phyloP scores from a whole-genome alignment of 805 yeast species.

The Saturnispora hagleri region DNA sequence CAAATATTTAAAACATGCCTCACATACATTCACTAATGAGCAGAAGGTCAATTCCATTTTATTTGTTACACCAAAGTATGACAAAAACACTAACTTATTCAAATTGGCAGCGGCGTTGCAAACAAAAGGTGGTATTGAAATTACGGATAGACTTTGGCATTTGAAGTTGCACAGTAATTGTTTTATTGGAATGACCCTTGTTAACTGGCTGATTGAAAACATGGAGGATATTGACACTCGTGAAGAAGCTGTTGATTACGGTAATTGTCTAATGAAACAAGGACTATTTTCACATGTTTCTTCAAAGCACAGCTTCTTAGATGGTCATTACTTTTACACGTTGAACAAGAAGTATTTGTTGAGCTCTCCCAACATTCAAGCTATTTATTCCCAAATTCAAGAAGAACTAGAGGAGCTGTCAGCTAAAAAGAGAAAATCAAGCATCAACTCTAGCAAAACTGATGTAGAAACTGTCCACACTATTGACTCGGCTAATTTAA shows the following conservation, averaged over 20 bases:
- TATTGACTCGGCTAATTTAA: neutral
- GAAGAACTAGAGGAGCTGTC: neutral
- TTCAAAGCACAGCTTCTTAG: slow-evolving; percentile 71
- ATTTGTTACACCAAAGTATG: slow-evolving; percentile 29
- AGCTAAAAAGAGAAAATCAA: slow-evolving; percentile 1
- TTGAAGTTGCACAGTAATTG: slow-evolving; percentile 68
- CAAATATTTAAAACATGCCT: slow-evolving; percentile 40
- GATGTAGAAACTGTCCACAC: slow-evolving; percentile 2
- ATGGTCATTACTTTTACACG: slow-evolving; percentile 88
- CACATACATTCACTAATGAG: slow-evolving; percentile 7
- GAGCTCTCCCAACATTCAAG: slow-evolving; percentile 3
- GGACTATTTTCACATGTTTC: slow-evolving; percentile 78
- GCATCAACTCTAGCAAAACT: slow-evolving; percentile 3
- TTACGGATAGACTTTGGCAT: slow-evolving; percentile 87
- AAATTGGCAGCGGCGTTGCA: slow-evolving; percentile 61
- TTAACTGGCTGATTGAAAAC: slow-evolving; percentile 72
- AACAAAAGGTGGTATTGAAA: slow-evolving; percentile 49
- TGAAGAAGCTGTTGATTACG: slow-evolving; percentile 77
- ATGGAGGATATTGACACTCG: slow-evolving; percentile 72
- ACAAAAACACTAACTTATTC: slow-evolving; percentile 38
- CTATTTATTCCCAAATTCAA: slow-evolving; percentile 1
- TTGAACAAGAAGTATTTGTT: slow-evolving; percentile 43
- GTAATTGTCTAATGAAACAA: slow-evolving; percentile 64
- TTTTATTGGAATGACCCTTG: slow-evolving; percentile 79
- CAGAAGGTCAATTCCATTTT: slow-evolving; percentile 13